phyloP scores from a whole-genome alignment of 2,329 filamentous ascomycete species.

The Fonsecaea monophora region DNA sequence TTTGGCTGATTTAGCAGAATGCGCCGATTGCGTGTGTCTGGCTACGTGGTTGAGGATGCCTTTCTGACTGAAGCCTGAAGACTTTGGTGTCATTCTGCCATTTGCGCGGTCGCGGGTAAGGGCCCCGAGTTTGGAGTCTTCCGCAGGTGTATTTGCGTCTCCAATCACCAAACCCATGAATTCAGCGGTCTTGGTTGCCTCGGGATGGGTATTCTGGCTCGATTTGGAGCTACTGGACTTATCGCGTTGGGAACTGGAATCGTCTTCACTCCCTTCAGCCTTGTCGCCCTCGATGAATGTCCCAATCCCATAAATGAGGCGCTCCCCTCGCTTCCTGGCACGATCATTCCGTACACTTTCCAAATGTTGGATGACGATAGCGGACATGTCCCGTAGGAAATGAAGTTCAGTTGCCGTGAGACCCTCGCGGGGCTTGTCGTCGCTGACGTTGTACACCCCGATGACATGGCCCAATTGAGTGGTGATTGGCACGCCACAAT shows the following conservation, averaged over 20 bases:
- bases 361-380: conserved; percentile 66
- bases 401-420: conserved; percentile 57
- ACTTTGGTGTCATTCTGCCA: not conserved
- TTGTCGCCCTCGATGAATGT: conserved; percentile 59
- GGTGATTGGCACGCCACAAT: conserved; percentile 67
- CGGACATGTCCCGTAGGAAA: conserved; percentile 64
- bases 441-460: conserved; percentile 66
- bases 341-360: conserved; percentile 62
- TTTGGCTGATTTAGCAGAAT: conserved; percentile 1
- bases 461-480: conserved; percentile 64
- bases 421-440: conserved; percentile 62
- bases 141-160: conserved; percentile 15
- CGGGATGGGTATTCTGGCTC: not conserved
- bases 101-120: not conserved
- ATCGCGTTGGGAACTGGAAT: not conserved
- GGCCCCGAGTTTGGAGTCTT: conserved; percentile 2
- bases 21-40: not conserved
- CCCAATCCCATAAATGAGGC: conserved; percentile 62
- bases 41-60: not conserved
- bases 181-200: not conserved
- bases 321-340: conserved; percentile 61
- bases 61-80: conserved; percentile 7
- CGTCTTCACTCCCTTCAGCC: conserved; percentile 5
- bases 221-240: not conserved
- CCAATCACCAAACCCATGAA: conserved; percentile 23